phyloP scores from a whole-genome alignment of 2,329 filamentous ascomycete species.

The Phialophora macrospora region DNA sequence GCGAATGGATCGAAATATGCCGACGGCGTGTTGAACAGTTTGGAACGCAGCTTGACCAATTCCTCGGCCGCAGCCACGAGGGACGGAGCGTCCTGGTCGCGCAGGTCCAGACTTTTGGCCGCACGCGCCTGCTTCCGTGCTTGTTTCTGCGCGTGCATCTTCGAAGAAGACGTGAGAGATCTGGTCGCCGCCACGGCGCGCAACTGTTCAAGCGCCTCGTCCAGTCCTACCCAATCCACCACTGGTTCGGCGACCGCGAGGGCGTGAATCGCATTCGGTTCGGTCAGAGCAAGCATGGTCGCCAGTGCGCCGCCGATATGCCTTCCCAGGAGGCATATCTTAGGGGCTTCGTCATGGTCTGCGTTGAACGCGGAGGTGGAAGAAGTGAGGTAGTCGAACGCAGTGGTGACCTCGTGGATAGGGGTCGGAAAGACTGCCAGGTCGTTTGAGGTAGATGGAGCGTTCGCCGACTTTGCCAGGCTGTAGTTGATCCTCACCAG shows the following conservation, averaged over 20 bases:
- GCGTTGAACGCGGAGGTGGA: constrained; percentile 27
- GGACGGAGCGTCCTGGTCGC: constrained; percentile 5
- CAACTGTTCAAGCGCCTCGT: constrained; percentile 41
- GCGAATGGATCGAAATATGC: constrained; percentile 52
- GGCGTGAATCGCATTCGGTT: constrained; percentile 46
- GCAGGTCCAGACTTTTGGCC: constrained; percentile 34
- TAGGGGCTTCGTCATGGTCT: constrained; percentile 21
- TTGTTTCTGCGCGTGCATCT: constrained; percentile 22
- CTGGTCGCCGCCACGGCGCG: constrained; percentile 1
- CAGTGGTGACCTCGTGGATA: constrained; percentile 40
- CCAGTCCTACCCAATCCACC: constrained; percentile 44
- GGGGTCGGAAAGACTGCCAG: constrained; percentile 37
- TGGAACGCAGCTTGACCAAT: constrained; percentile 44
- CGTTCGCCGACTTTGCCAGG: constrained; percentile 38
- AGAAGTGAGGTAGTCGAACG: constrained; percentile 35
- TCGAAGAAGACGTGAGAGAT: constrained; percentile 13
- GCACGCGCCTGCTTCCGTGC: constrained; percentile 15
- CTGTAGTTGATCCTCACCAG: constrained; percentile 51
- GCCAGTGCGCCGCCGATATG: constrained; percentile 50
- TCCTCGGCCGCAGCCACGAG: constrained; percentile 30
- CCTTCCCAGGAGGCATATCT: constrained; percentile 43
- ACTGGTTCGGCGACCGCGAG: constrained; percentile 43
- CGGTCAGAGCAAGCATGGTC: constrained; percentile 50
- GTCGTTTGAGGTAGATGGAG: background rate
- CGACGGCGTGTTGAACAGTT: constrained; percentile 45